Evolutionary conservation across 208 protist genomes (phyloP).

Genomic region (Hexamita inflata): DNA sequence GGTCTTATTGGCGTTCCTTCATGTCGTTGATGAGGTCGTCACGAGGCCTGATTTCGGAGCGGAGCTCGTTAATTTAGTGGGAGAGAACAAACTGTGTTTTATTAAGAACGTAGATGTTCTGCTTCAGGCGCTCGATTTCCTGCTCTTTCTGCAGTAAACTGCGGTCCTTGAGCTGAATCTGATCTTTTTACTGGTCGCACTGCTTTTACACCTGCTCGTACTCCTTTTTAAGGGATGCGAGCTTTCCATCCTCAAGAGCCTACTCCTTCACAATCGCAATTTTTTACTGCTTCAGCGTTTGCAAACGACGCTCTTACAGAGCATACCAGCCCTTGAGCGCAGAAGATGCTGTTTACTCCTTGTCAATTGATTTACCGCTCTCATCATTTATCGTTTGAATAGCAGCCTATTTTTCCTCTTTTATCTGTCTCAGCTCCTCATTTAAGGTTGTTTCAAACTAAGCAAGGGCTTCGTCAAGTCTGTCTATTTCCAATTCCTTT

Average conservation of each 20-base stretch:
- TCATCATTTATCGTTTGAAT: background rate
- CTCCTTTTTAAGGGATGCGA: background rate
- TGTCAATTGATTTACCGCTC: background rate
- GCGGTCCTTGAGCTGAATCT: background rate
- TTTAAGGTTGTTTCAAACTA: background rate
- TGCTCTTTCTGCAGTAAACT: background rate
- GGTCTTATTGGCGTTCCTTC: background rate
- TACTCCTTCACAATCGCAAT: background rate
- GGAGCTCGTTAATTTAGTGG: background rate
- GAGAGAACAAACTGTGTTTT: slow-evolving; percentile 15
- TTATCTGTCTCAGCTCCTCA: slow-evolving; percentile 15
- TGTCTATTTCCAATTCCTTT: background rate
- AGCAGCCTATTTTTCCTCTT: background rate
- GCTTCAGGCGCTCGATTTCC: background rate
- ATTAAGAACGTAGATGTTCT: background rate
- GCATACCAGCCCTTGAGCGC: background rate
- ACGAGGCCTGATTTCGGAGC: background rate
- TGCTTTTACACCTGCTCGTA: background rate
- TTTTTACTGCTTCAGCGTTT: background rate
- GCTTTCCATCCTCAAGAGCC: background rate
- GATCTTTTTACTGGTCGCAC: background rate
- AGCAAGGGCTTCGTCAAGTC: background rate
- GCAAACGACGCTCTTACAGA: background rate
- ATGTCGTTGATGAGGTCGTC: slow-evolving; percentile 11
- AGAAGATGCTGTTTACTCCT: background rate